Evolutionary conservation across 225 moss, liverwort and hornwort species (phyloP).

Genomic region (Polytrichum commune): DNA sequence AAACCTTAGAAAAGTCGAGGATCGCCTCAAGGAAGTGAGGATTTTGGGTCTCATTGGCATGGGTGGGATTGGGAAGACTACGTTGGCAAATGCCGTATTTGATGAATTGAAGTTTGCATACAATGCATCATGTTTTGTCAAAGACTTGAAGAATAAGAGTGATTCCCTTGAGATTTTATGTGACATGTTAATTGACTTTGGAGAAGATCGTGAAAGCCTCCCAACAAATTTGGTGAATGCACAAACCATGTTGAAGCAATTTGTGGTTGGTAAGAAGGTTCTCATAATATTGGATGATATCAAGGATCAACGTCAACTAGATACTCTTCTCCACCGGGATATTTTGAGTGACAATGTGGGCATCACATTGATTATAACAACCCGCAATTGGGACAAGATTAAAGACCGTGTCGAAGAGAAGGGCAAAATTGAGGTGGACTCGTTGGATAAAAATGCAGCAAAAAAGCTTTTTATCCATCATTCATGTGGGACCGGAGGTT

Average conservation of each 20-base stretch:
- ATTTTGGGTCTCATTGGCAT: conserved; percentile 3
- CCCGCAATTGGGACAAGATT: neutral
- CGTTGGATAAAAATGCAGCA: neutral
- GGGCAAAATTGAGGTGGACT: neutral
- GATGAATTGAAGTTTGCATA: neutral
- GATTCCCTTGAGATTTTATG: neutral
- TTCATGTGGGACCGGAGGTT: neutral
- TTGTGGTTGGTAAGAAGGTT: neutral
- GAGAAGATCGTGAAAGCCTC: neutral
- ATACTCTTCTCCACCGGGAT: neutral
- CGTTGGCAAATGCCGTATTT: conserved; percentile 4
- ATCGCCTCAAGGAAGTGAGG: neutral
- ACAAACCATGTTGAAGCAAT: neutral
- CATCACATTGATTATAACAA: neutral
- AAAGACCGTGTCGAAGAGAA: neutral
- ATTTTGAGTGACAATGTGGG: neutral
- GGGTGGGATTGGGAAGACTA: conserved; percentile 7
- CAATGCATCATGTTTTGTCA: neutral
- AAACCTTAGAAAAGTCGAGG: neutral
- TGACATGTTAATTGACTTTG: neutral
- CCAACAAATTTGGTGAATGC: neutral
- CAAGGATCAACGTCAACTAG: neutral
- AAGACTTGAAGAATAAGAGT: neutral
- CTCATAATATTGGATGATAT: neutral
- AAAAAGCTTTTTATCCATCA: neutral